Evolutionary conservation across 2,329 filamentous ascomycete species (phyloP), one percentile per base, ranked within the genome.

Genomic region (Incumbomyces delicatus): DNA sequence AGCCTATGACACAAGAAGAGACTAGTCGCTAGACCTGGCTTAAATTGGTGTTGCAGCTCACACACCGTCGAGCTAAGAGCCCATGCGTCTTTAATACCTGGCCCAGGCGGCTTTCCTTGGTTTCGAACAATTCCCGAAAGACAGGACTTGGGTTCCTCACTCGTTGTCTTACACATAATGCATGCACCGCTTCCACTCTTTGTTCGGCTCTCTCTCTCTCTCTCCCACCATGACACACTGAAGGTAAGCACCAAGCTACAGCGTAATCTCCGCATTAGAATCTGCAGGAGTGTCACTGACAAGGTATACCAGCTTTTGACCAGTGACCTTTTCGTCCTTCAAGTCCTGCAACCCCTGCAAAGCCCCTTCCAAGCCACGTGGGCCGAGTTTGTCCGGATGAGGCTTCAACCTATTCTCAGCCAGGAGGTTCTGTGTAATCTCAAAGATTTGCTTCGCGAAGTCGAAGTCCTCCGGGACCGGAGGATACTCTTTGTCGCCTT

Each of bases 221-320:
- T 8, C 8, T 27, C 7, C 16, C 7, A 13, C 8, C 11, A 6
- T 11, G 13, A 29, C 12, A 22, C 18, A 10, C 7, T 13, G 17
- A 27, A 8, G 18, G 12, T 18, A 40, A 40, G 2, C 12, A 29
- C 18, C 18, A 29, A 7, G 12, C 18, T 42, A 42, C 17, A 42
- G 8, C 29, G 31, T 16, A n/a, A 33, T 30, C 16, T 42, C 40
- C n/a, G 16, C 29, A 12, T 32, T 4, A 13, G 40, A 42, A 14
- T 14, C 20, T 17, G 34, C 36, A 18, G 53, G 53, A 11, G 52
- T 55, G 42, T 57, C 53, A 5, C 22, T 35, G 41, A 71, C 59
- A 33, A 59, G 60, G 57, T 73, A 74, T 8, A 75, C 70, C 53
- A 75, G 51, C 60, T 75, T 75, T 52, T 61, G 56, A 6, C 67